Evolutionary conservation across 129 eudicot species (phyloP), one percentile per base, ranked within the genome.

Genomic region (Pulicaria dysenterica): DNA sequence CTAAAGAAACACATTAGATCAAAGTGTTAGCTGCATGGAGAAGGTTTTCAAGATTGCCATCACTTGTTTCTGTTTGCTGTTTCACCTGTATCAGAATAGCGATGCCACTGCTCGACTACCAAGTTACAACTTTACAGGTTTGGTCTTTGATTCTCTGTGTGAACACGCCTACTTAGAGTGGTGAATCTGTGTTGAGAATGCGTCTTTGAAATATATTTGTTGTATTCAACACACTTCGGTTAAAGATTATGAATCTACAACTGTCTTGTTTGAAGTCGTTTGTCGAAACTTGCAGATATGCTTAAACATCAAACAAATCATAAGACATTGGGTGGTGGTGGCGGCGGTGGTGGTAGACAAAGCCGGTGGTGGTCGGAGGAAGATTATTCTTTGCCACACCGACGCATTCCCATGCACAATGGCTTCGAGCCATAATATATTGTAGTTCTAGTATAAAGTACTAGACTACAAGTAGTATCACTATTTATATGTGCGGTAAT

Each of bases 371-470:
- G 73, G 81, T 68, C 87, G 17, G 76, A 83, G 50, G 79, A 78
- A 51, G 90, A 85, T 77, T 85, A 85, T 73, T 57, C 83, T 2
- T 58, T 53, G 17, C 90, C 90, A 7, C 83, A 78, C 9, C 59
- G 71, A 44, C 80, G 87, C 50, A 70, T 75, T 58, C 85, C 85
- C 48, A 80, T 83, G 16, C 84, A 82, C 74, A 80, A 82, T 70
- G 75, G 80, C 58, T 38, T 85, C 11, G 42, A 82, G 55, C 90
- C 78, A 11, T 85, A 51, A 53, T 40, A 63, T 62, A 50, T n/a
- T 73, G 5, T 14, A 50, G 42, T 24, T 24, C 31, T 24, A 24
- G 31, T 24, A 24, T 24, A 45, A 13, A 47, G 16, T 63, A 41
- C 31, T 2, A 24, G 31, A 24, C 31, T 24, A 2, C 15, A 15